These are phyloP conservation scores for Tricholoma hemisulphureum DNA, from an alignment of 768 basidiomycete species.

Conservation along the genomic window DNA sequence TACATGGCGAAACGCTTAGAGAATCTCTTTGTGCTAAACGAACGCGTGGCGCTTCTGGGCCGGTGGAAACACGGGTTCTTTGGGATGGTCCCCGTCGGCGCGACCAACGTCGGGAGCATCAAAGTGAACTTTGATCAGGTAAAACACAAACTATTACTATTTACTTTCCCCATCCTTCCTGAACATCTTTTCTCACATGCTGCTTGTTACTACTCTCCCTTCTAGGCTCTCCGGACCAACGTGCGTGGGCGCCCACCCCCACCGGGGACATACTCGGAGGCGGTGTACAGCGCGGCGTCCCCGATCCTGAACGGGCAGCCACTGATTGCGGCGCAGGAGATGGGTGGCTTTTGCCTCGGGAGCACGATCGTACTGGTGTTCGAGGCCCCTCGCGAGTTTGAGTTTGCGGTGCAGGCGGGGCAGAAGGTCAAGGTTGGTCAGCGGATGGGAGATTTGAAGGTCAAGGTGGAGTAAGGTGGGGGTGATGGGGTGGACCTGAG, in stretches of 20 bases:
- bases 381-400: slow-evolving; percentile 85
- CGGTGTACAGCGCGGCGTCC: slow-evolving; percentile 84
- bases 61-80: slow-evolving; percentile 97
- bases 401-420: slow-evolving; percentile 72
- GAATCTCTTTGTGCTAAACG: slow-evolving; percentile 96
- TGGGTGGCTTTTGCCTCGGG: slow-evolving; percentile 95
- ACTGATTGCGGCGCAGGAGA: slow-evolving; percentile 83
- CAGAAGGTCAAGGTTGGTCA: slow-evolving; percentile 89
- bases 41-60: slow-evolving; percentile 92
- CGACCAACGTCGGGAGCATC: slow-evolving; percentile 97
- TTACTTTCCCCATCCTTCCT: slow-evolving; percentile 4
- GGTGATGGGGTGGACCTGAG: background rate
- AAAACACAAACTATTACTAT: too few species aligned
- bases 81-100: slow-evolving; percentile 95
- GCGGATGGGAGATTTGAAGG: slow-evolving; percentile 62
- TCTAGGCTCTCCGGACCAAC: slow-evolving; percentile 87
- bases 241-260: slow-evolving; percentile 69
- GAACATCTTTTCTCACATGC: background rate
- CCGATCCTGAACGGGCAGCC: slow-evolving; percentile 86
- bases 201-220: too few species aligned
- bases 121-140: slow-evolving; percentile 93
- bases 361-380: slow-evolving; percentile 97
- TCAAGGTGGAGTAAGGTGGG: slow-evolving; percentile 20
- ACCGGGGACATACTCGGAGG: slow-evolving; percentile 87
- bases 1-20: slow-evolving; percentile 90